Percentiles rank a stretch among this genome's conserved stretches.
Evolutionary conservation across 2,329 filamentous ascomycete genomes (phyloP).

Genomic region (Fusarium humuli): DNA sequence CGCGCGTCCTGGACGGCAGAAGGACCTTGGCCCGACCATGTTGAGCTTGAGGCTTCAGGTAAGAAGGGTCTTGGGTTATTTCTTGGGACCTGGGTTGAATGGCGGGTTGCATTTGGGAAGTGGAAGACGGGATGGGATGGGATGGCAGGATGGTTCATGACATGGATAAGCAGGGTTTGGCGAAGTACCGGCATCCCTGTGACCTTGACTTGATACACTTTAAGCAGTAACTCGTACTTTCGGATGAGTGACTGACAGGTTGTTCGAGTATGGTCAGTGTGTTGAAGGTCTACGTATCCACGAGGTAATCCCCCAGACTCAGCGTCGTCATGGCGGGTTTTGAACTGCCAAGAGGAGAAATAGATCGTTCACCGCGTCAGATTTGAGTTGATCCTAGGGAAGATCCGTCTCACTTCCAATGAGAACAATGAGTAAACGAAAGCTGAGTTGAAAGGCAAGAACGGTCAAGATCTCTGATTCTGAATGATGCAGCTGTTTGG

Average conservation of each 20-base stretch:
- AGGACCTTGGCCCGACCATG: constrained; percentile 4
- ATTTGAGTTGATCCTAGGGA: constrained; percentile 16
- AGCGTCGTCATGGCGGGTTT: constrained; percentile 21
- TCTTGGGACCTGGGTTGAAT: background rate
- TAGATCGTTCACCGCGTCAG: constrained; percentile 7
- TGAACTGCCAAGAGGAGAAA: constrained; percentile 19
- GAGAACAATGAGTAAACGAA: background rate
- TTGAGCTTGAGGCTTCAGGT: constrained; percentile 14
- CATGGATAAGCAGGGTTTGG: background rate
- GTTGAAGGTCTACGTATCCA: constrained; percentile 12
- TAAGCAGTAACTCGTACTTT: constrained; percentile 1
- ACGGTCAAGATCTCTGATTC: background rate
- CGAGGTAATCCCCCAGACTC: constrained; percentile 5
- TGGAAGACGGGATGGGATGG: constrained; percentile 4
- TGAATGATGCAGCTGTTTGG: background rate
- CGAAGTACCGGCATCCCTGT: constrained; percentile 8
- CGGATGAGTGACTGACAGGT: constrained; percentile 8
- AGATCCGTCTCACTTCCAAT: constrained; percentile 18
- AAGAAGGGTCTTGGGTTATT: background rate
- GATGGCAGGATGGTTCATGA: background rate
- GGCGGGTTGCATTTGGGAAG: constrained; percentile 14
- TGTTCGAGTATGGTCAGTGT: background rate
- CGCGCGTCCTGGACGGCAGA: constrained; percentile 38
- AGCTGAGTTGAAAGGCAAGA: background rate
- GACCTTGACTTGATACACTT: background rate